phyloP scores from a whole-genome alignment of 2,329 filamentous ascomycete species.

The Ophiostoma triangulosporum region DNA sequence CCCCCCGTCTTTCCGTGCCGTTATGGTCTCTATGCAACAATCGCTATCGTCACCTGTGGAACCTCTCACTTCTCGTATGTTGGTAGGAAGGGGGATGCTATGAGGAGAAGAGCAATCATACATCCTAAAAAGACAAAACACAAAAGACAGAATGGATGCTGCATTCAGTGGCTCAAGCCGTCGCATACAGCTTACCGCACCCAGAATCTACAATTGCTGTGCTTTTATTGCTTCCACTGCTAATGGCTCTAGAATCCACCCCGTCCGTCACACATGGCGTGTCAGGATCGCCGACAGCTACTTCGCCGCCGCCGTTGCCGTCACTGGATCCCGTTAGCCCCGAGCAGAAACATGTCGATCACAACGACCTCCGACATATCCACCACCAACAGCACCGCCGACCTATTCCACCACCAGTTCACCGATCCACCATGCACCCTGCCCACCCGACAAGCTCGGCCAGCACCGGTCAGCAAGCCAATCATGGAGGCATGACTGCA shows the following conservation, averaged over 20 bases:
- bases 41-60: constrained; percentile 49
- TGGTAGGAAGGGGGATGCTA: not conserved
- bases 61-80: constrained; percentile 31
- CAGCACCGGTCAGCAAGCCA: constrained; percentile 23
- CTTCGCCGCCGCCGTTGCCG: not conserved
- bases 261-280: constrained; percentile 36
- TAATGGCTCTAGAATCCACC: constrained; percentile 30
- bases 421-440: constrained; percentile 14
- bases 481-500: constrained; percentile 26
- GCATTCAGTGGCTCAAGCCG: not conserved
- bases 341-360: constrained; percentile 34
- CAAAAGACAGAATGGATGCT: not conserved
- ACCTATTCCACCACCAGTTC: not conserved
- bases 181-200: not conserved
- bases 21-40: constrained; percentile 49
- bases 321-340: constrained; percentile 18
- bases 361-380: not conserved
- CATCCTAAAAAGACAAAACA: not conserved
- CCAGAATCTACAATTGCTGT: too few relatives aligned
- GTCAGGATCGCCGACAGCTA: constrained; percentile 41
- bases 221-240: not conserved
- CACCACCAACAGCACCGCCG: not conserved
- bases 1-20: constrained; percentile 14
- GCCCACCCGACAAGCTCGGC: constrained; percentile 35
- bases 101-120: not conserved